Percentiles rank a stretch among this genome's conserved stretches.
Evolutionary conservation across 2,329 filamentous ascomycete genomes (phyloP).

Genomic region (Xylaria sp.): DNA sequence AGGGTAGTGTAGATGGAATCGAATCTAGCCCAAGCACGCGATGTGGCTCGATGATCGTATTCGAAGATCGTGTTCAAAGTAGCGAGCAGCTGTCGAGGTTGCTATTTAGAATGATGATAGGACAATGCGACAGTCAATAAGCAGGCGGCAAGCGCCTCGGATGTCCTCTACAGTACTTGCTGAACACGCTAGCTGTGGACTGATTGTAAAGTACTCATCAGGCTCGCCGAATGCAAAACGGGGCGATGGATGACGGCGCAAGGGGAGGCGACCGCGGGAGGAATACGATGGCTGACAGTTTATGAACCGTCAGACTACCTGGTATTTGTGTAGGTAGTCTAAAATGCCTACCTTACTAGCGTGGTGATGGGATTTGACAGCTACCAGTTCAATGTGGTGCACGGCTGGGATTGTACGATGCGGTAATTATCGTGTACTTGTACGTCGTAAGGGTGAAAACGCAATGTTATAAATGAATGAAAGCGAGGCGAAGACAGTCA

Average conservation of each 20-base stretch:
- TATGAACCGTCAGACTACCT: slow-evolving; percentile 6
- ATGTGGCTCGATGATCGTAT: neutral
- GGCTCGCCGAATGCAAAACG: slow-evolving; percentile 1
- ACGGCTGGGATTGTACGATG: slow-evolving; percentile 6
- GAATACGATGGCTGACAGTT: slow-evolving; percentile 26
- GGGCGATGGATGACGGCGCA: slow-evolving; percentile 11
- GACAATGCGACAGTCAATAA: slow-evolving; percentile 9
- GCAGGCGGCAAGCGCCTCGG: slow-evolving; percentile 4
- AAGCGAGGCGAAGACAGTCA: slow-evolving; percentile 9
- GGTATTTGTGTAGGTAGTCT: neutral
- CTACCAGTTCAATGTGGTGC: neutral
- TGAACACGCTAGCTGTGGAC: slow-evolving; percentile 4
- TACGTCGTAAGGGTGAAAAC: slow-evolving; percentile 9
- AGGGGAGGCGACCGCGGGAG: neutral
- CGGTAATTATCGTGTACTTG: slow-evolving; percentile 3
- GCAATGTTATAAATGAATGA: slow-evolving; percentile 20
- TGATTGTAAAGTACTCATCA: neutral
- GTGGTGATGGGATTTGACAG: neutral
- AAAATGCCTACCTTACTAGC: slow-evolving; percentile 4
- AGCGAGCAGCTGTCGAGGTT: slow-evolving; percentile 1
- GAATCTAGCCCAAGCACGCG: slow-evolving; percentile 1
- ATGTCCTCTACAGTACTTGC: neutral
- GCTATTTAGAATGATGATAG: slow-evolving; percentile 9
- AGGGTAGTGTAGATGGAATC: slow-evolving; percentile 4
- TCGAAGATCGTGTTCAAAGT: neutral